A percentile compares a stretch with the other conserved stretches of the same genome.
phyloP scores from a whole-genome alignment of 345 rosid species.

The Dimocarpus longan region DNA sequence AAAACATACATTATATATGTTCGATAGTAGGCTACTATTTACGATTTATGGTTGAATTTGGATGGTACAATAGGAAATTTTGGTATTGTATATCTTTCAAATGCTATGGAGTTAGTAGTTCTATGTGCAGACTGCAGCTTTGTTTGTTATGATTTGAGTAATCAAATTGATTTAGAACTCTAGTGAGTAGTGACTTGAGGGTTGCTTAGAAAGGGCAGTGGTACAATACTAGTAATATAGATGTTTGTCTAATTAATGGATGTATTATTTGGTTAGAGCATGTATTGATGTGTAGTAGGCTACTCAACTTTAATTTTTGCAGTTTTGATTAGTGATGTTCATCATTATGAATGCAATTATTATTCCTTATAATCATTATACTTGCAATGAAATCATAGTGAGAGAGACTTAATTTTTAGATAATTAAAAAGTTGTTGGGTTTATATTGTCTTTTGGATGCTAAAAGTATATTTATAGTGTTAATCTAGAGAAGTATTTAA shows the following conservation, averaged over 20 bases:
- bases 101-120: slow-evolving; percentile 6
- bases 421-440: too few species aligned
- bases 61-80: slow-evolving; percentile 17
- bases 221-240: too few species aligned
- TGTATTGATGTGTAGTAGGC: neutral
- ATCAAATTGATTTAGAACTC: neutral
- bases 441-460: too few species aligned
- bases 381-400: neutral
- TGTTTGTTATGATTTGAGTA: neutral
- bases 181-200: neutral
- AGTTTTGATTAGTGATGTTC: neutral
- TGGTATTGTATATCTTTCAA: slow-evolving; percentile 21
- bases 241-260: neutral
- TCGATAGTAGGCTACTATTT: slow-evolving; percentile 12
- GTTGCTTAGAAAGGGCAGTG: neutral
- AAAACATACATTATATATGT: slow-evolving; percentile 10
- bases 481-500: too few species aligned
- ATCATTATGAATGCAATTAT: neutral
- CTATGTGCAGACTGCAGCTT: neutral
- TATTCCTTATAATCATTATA: neutral
- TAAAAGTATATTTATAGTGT: neutral
- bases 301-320: neutral
- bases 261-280: neutral
- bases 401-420: neutral
- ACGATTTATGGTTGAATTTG: neutral